phyloP scores from a whole-genome alignment of 2,329 filamentous ascomycete genomes.

The Pyrenophora tritici-repentis region DNA sequence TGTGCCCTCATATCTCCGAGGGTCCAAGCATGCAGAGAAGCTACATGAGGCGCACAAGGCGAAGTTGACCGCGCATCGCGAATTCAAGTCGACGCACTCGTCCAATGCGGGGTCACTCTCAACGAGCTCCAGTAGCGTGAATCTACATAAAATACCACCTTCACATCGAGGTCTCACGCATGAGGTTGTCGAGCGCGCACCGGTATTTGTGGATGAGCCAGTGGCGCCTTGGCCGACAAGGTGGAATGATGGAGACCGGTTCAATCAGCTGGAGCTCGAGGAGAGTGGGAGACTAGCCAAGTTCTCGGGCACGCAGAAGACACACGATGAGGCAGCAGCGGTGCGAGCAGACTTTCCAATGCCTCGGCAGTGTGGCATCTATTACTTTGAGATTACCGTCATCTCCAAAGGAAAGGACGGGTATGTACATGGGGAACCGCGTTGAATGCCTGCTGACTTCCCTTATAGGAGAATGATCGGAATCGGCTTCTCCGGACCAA shows the following conservation, averaged over 20 bases:
- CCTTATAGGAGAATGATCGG: constrained; percentile 53
- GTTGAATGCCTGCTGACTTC: constrained; percentile 24
- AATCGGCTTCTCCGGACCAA: constrained; percentile 64
- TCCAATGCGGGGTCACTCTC: constrained; percentile 56
- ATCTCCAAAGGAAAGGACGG: constrained; percentile 70
- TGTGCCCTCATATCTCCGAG: constrained; percentile 79
- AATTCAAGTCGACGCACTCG: constrained; percentile 50
- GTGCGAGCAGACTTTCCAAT: constrained; percentile 85
- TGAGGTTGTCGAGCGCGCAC: constrained; percentile 79
- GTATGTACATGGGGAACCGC: constrained; percentile 53
- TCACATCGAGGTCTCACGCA: constrained; percentile 79
- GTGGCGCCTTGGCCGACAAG: constrained; percentile 75
- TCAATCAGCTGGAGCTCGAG: constrained; percentile 72
- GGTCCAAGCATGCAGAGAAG: constrained; percentile 76
- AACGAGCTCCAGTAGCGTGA: constrained; percentile 62
- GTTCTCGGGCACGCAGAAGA: constrained; percentile 61
- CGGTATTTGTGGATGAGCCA: constrained; percentile 62
- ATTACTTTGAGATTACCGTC: constrained; percentile 83
- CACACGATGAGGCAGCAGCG: constrained; percentile 75
- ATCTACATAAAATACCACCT: constrained; percentile 65
- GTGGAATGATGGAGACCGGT: constrained; percentile 83
- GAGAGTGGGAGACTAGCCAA: constrained; percentile 74
- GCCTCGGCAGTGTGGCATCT: constrained; percentile 87
- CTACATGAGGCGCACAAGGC: constrained; percentile 72
- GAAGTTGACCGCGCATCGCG: constrained; percentile 58